These are phyloP conservation scores for Daedaleopsis nitida DNA, from an alignment of 768 basidiomycete genomes.

Conservation along the genomic window DNA sequence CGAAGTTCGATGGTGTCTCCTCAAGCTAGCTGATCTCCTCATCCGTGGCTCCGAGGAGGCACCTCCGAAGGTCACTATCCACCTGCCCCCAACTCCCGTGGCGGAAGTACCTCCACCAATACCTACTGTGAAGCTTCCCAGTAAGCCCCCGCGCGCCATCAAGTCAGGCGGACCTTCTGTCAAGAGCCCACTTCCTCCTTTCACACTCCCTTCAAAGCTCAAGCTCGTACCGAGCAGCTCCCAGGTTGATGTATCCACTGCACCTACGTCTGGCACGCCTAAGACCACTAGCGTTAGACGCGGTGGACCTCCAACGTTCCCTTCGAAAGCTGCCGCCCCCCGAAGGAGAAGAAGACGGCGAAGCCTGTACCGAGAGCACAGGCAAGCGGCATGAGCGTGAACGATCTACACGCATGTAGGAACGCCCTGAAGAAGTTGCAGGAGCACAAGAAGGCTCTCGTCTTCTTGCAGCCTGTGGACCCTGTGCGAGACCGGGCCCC, in stretches of 20 bases:
- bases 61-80: constrained; percentile 84
- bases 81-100: constrained; percentile 75
- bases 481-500: constrained; percentile 91
- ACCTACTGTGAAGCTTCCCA: constrained; percentile 52
- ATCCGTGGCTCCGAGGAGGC: constrained; percentile 83
- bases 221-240: constrained; percentile 47
- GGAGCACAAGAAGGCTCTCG: constrained; percentile 65
- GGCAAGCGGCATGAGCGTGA: constrained; percentile 70
- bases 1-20: constrained; percentile 87
- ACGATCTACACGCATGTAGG: constrained; percentile 75
- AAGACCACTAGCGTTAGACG: constrained; percentile 12
- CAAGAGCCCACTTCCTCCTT: constrained; percentile 32
- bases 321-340: constrained; percentile 22
- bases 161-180: constrained; percentile 38
- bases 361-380: constrained; percentile 69
- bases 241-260: constrained; percentile 26
- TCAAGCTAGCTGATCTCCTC: constrained; percentile 90
- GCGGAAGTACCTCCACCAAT: constrained; percentile 58
- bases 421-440: constrained; percentile 81
- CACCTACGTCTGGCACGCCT: constrained; percentile 32
- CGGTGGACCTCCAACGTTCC: constrained; percentile 19
- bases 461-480: constrained; percentile 92
- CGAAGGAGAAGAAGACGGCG: constrained; percentile 32
- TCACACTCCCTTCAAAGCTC: constrained; percentile 53
- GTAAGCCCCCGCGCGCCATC: constrained; percentile 41